A percentile compares a stretch with the other conserved stretches of the same genome.
phyloP scores from a whole-genome alignment of 2,329 filamentous ascomycete species.

The Zymoseptoria crescenta region DNA sequence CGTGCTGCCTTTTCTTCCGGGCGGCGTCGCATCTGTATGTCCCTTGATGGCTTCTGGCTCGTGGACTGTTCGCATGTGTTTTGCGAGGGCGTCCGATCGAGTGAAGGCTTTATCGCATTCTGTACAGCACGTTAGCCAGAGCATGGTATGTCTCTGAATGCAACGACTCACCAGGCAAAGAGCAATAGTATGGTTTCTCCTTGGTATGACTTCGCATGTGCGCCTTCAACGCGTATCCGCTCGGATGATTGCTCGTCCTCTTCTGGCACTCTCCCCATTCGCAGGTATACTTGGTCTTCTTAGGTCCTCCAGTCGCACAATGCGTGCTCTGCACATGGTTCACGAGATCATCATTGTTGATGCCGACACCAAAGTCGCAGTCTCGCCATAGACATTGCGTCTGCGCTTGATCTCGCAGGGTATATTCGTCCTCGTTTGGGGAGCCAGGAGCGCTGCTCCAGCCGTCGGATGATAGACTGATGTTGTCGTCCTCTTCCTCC shows the following conservation, averaged over 20 bases:
- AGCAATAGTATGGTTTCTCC: conserved; percentile 97
- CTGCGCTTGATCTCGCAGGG: conserved; percentile 34
- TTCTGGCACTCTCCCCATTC: conserved; percentile 87
- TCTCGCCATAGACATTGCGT: conserved; percentile 46
- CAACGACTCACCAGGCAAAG: conserved; percentile 64
- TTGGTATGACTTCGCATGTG: conserved; percentile 97
- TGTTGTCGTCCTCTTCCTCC: conserved; percentile 47
- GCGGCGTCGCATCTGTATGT: conserved; percentile 57
- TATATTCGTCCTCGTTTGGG: conserved; percentile 38
- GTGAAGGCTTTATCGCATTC: conserved; percentile 98
- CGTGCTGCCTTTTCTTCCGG: conserved; percentile 38
- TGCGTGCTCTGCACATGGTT: conserved; percentile 70
- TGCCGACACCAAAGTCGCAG: conserved; percentile 41
- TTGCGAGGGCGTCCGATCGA: conserved; percentile 86
- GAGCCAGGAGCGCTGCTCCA: conserved; percentile 64
- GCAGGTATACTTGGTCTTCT: conserved; percentile 96
- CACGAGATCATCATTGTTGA: conserved; percentile 46
- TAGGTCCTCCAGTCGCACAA: conserved; percentile 60
- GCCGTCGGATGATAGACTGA: conserved; percentile 70
- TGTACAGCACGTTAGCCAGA: conserved; percentile 31
- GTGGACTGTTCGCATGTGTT: conserved; percentile 98
- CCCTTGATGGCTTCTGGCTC: conserved; percentile 74
- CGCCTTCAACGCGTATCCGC: conserved; percentile 89
- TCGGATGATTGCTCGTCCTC: conserved; percentile 87
- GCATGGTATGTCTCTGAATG: neutral